Base-by-base conservation (phyloP, 2,329 filamentous ascomycete genomes). In the Thelonectria discophora region DNA sequence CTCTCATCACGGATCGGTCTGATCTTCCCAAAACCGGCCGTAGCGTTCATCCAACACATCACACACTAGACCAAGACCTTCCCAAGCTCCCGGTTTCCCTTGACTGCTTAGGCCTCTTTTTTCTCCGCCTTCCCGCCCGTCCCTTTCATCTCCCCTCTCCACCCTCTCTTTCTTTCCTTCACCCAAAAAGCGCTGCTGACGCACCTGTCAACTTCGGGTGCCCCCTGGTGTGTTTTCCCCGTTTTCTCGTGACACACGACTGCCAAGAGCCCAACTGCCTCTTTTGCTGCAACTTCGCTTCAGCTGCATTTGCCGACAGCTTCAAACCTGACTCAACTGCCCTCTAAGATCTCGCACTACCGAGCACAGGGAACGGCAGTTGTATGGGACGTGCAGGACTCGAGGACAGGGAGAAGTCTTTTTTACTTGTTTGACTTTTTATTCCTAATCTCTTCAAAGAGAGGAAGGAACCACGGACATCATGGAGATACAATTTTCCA, bases 401-500 rank as follows among this genome's bases (percentile, higher is more conserved):
- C 30, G 13, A 24, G 42, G 12, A 47, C 58, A 53, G 42, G 27
- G 17, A 53, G 42, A 15, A 55, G 27, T 8, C 2, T 30, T 30
- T 30, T 30, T 30, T 30, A 30, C 21, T 24, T 24, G 21, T 24
- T 9, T 30, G n/a, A n/a, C 7, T 10, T 30, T 30, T 30, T 10
- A 30, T 8, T 30, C 9, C n/a, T n/a, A n/a, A 8, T 10, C 43
- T 39, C 32, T 12, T 11, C 34, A 15, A 37, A 15, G 15, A n/a
- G n/a, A n/a, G n/a, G n/a, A n/a, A n/a, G n/a, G n/a, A n/a, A n/a
- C n/a, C n/a, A n/a, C n/a, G n/a, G 47, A 49, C 57, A 34, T 37
- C 50, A 78, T 78, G 76, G 76, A 78, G 71, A 76, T 78, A 54
- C 76, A 78, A 50, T 78, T 78, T 66, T 74, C 74, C n/a, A 60